Base-by-base conservation (phyloP, 148 eudicot genomes). In the Chenopodium suecicum region DNA sequence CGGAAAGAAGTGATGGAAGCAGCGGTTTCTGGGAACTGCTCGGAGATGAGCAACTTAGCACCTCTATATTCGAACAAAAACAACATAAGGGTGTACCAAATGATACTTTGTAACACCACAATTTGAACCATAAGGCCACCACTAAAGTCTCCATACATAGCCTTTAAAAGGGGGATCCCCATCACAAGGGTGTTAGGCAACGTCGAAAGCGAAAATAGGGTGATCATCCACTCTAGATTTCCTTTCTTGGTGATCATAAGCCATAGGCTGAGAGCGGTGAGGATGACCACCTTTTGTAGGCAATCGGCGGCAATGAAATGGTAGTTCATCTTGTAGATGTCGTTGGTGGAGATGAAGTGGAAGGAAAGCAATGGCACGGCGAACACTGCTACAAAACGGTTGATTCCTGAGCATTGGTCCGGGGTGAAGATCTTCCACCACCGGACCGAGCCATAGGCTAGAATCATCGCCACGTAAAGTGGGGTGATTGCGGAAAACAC, bases 401-500 rank as follows among this genome's bases (percentile, higher is more conserved):
- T 96, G 79, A 96, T 96, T 13, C 99, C 99, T 1, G 99, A 92
- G 88, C 99, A 96, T 63, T 96, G 99, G 65, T 94, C 98, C 0
- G 99, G 98, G 4, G 99, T 94, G 88, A 96, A 96, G 89, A 94
- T 96, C 83, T 91, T 91, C 99, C 99, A 96, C 99, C 99, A 96
- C 44, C 89, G 73, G 32, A 96, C 99, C 0, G 99, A 96, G 0
- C 98, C 99, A 73, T 96, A 96, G 64, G 99, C 99, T 70, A 96
- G 81, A 41, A 94, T 80, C 99, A 96, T 96, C 25, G 99, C 99
- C 5, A 94, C 97, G 79, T 96, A 96, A 0, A 96, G 79, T 0
- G 99, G 99, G 14, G 86, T 88, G 0, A 96, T 90, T 1, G 98
- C 99, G 4, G 99, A 94, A 17, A 96, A 85, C 9, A 96, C 99